A percentile compares a stretch with the other conserved stretches of the same genome.
These are phyloP conservation scores for Tetracladium maxilliforme DNA, from an alignment of 2,329 filamentous ascomycete species.

Conservation along the genomic window DNA sequence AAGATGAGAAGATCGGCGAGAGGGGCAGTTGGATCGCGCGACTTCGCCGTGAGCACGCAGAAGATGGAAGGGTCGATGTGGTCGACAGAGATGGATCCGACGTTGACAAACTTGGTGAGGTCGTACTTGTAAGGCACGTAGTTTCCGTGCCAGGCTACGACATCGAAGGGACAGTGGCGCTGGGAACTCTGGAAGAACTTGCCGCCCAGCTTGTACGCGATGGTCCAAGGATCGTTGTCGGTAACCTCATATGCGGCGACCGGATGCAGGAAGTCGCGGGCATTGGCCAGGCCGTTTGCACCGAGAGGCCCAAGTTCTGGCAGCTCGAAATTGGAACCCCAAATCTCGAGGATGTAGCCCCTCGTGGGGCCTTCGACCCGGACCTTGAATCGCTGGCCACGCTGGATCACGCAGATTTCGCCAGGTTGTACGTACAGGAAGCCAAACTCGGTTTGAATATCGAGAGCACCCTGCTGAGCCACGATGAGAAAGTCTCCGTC, in stretches of 20 bases:
- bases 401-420: slow-evolving; percentile 48
- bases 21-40: slow-evolving; percentile 34
- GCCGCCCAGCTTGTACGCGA: slow-evolving; percentile 51
- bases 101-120: slow-evolving; percentile 38
- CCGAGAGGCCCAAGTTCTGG: slow-evolving; percentile 52
- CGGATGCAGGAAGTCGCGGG: slow-evolving; percentile 48
- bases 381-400: slow-evolving; percentile 47
- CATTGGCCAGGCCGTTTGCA: slow-evolving; percentile 47
- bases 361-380: slow-evolving; percentile 38
- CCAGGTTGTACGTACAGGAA: slow-evolving; percentile 42
- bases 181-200: slow-evolving; percentile 47
- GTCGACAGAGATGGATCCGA: slow-evolving; percentile 43
- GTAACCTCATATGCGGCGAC: slow-evolving; percentile 33
- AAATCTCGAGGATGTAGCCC: slow-evolving; percentile 51
- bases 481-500: slow-evolving; percentile 53
- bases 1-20: slow-evolving; percentile 54
- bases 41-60: slow-evolving; percentile 47
- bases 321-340: slow-evolving; percentile 45
- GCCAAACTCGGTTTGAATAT: slow-evolving; percentile 45
- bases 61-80: slow-evolving; percentile 54
- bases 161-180: slow-evolving; percentile 60
- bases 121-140: slow-evolving; percentile 46
- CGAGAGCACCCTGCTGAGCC: slow-evolving; percentile 43
- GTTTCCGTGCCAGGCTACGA: slow-evolving; percentile 66
- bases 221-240: slow-evolving; percentile 26